Evolutionary conservation across 1,284 basidiomycete genomes (phyloP).

Genomic region (Malassezia brasiliensis): DNA sequence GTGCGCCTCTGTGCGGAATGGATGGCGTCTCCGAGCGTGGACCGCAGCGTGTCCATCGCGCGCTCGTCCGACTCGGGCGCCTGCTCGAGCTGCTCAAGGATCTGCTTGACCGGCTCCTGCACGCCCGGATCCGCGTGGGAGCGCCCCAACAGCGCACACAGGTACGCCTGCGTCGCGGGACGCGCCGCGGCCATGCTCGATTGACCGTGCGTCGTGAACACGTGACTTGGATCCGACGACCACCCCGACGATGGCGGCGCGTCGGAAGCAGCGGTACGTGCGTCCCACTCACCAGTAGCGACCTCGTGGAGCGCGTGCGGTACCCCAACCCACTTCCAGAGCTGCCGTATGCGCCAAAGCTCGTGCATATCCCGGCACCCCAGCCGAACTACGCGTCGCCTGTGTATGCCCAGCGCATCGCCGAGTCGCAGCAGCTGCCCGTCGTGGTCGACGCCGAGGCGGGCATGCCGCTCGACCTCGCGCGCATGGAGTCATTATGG

Average conservation of each 20-base stretch:
- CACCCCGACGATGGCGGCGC: conserved; percentile 14
- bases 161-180: conserved; percentile 2
- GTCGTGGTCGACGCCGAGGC: conserved; percentile 41
- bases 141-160: conserved; percentile 3
- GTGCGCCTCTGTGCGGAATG: not conserved
- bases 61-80: not conserved
- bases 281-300: conserved; percentile 14
- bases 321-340: conserved; percentile 47
- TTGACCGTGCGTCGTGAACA: conserved; percentile 1
- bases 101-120: not conserved
- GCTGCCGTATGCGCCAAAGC: conserved; percentile 45
- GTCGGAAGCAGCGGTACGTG: conserved; percentile 16
- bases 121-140: not conserved
- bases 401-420: conserved; percentile 36
- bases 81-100: not conserved
- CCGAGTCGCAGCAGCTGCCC: conserved; percentile 34
- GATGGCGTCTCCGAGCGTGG: not conserved
- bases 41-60: not conserved
- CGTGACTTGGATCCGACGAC: not conserved
- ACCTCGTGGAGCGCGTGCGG: conserved; percentile 44
- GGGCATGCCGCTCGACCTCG: conserved; percentile 44
- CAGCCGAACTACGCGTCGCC: conserved; percentile 37
- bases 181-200: not conserved
- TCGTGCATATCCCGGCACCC: conserved; percentile 31
- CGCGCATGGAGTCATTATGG: conserved; percentile 39